These are phyloP conservation scores for Carex cristatella DNA, from an alignment of 176 grass and related monocot species.

Conservation along the genomic window DNA sequence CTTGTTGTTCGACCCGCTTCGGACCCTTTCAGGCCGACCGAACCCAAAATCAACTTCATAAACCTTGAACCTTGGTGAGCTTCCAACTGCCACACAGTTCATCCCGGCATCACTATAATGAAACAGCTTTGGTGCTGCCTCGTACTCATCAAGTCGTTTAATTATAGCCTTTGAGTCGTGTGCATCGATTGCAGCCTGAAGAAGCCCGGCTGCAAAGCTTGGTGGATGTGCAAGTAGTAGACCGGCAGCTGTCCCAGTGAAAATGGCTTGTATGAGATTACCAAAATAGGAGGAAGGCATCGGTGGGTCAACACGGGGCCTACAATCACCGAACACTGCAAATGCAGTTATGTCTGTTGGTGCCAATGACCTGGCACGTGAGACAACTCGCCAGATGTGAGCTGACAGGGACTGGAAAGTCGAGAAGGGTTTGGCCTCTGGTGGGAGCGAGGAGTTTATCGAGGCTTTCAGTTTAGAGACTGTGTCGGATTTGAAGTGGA, in stretches of 20 bases:
- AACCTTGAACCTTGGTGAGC: slow-evolving; percentile 84
- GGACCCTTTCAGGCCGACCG: slow-evolving; percentile 66
- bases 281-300: slow-evolving; percentile 76
- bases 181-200: slow-evolving; percentile 69
- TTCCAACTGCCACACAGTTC: slow-evolving; percentile 91
- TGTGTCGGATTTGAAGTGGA: slow-evolving; percentile 50
- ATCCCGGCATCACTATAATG: slow-evolving; percentile 87
- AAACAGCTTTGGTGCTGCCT: slow-evolving; percentile 81
- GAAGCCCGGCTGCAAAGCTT: slow-evolving; percentile 42
- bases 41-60: slow-evolving; percentile 98
- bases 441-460: slow-evolving; percentile 55
- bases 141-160: slow-evolving; percentile 79
- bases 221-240: slow-evolving; percentile 53
- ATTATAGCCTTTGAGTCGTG: slow-evolving; percentile 58
- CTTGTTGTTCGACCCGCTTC: slow-evolving; percentile 86
- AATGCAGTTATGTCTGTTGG: slow-evolving; percentile 85
- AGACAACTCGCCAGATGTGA: slow-evolving; percentile 81
- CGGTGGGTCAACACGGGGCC: slow-evolving; percentile 58
- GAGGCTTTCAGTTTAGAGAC: slow-evolving; percentile 60
- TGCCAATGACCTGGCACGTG: slow-evolving; percentile 57
- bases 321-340: slow-evolving; percentile 85
- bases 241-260: slow-evolving; percentile 74
- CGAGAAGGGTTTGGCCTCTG: slow-evolving; percentile 64
- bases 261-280: slow-evolving; percentile 97
- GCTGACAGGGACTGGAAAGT: slow-evolving; percentile 83